These are phyloP conservation scores for Haematococcus lacustris DNA, from an alignment of 139 green algal species.

Conservation along the genomic window DNA sequence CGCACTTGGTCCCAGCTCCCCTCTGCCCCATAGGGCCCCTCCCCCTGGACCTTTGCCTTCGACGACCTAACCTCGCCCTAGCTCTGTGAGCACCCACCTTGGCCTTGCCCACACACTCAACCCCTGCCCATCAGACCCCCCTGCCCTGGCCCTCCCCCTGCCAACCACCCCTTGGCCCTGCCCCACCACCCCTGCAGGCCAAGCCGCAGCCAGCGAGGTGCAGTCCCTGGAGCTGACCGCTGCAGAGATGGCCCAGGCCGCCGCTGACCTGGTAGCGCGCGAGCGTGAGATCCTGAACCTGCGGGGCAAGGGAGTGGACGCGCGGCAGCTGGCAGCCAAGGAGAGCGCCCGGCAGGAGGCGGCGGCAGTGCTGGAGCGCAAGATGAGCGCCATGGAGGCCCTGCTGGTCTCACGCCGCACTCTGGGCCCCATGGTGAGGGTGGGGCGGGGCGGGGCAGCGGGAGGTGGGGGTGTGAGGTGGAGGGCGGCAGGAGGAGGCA, in stretches of 20 bases:
- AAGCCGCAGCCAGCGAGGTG: slow-evolving; percentile 33
- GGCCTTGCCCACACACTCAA: no score
- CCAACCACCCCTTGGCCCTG: neutral
- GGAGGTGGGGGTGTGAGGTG: no score
- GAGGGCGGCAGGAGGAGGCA: no score
- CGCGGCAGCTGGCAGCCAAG: slow-evolving; percentile 15
- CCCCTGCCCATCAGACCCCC: no score
- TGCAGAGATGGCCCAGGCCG: slow-evolving; percentile 76
- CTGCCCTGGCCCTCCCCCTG: neutral
- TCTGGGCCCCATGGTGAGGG: no score
- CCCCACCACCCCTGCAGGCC: neutral
- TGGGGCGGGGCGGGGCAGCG: no score
- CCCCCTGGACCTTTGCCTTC: no score
- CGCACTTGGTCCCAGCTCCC: no score
- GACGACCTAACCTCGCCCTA: no score
- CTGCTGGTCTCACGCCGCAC: slow-evolving; percentile 64
- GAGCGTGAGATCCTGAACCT: slow-evolving; percentile 69
- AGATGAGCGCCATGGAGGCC: slow-evolving; percentile 75
- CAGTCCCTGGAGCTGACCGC: slow-evolving; percentile 73
- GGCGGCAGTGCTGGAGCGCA: slow-evolving; percentile 74
- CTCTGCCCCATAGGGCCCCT: no score
- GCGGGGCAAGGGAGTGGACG: slow-evolving; percentile 13
- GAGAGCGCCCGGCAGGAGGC: slow-evolving; percentile 60
- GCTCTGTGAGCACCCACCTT: no score
- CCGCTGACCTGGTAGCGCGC: slow-evolving; percentile 60